Base-by-base conservation (phyloP, 1,139 yeast genomes). In the Diutina mesorugosa region DNA sequence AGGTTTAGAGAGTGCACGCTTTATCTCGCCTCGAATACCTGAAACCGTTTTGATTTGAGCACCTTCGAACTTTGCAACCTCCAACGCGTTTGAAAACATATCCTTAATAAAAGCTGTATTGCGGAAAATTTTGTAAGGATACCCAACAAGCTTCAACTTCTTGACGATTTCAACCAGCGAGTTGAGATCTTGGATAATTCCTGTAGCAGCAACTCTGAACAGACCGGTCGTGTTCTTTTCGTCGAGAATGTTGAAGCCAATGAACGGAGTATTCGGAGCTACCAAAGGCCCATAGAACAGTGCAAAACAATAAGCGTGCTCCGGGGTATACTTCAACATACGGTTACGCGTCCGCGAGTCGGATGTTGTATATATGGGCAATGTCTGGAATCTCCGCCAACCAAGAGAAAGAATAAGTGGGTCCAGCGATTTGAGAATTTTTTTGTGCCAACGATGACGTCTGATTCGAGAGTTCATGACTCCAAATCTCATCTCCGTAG, bases 391-490 rank as follows among this genome's bases (percentile, higher is more conserved):
- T 70, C 99, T 80, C 74, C 99, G 83, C 99, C 99, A 95, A 45
- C 99, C 99, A 55, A 95, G 74, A 0, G 98, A 91, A 56, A 95
- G 70, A 60, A 95, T 90, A 62, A 95, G 78, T 1, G 99, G 99
- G 73, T 95, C 99, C 67, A 90, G 95, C 9, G 98, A 84, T 71
- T 95, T 95, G 64, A 95, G 77, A 58, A 95, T 90, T 77, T 90
- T 90, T 68, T 91, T 93, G 72, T 93, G 98, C 99, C 99, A 95
- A 76, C 99, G 85, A 69, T 95, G 99, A 70, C 97, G 85, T 81
- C 97, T 90, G 62, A 95, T 83, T 73, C 98, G 84, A 56, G 90
- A 96, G 67, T 89, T 93, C 76, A 90, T 79, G 64, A 88, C 86
- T 14, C 99, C 99, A 67, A 91, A 93, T 67, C 96, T 80, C 58